Base-by-base conservation (phyloP, 78 protist genomes). In the Pigoraptor vietnamica region DNA sequence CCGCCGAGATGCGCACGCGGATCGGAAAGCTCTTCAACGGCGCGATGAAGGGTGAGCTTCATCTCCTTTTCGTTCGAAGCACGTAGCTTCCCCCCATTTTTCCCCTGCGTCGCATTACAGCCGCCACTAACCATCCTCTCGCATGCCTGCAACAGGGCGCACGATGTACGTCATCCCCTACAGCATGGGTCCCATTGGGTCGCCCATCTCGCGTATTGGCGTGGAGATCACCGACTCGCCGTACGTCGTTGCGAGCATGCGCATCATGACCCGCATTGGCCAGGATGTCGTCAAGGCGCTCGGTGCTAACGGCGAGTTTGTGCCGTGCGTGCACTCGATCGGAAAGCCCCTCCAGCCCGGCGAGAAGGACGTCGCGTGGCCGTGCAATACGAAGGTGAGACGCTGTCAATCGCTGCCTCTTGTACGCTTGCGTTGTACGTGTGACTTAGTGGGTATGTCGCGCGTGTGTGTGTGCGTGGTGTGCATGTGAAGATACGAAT, bases 121-220 rank as follows among this genome's bases (percentile, higher is more conserved):
- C 86, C 37, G 33, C 14, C 86, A 33, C 38, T 32, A 33, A 33
- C 37, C 35, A 25, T 79, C 35, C 83, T 25, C 32, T 79, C 83
- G 35, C 83, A 14, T 25, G 23, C 9, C 83, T 25, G 6, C 14
- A 21, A 14, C 67, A 48, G 92, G 98, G 48, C 93, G 98, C 55
- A 96, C 98, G 29, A 93, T 97, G 97, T 97, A 94, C 40, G 96
- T 97, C 29, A 90, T 97, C 92, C 98, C 98, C 39, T 96, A 94
- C 90, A 48, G 93, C 35, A 96, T 96, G 97, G 98, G 97, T 23
- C 98, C 97, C 56, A 29, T 95, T 24, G 93, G 94, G 33, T 91
- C 96, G n/a, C 91, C 81, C 10, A 88, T 95, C 48, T 86, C 97
- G 1, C 93, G 93, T 36, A 82, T 93, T 23, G 97, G 98, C 48